phyloP scores from a whole-genome alignment of 2,329 filamentous ascomycete genomes.

The Cercospora berteroae region DNA sequence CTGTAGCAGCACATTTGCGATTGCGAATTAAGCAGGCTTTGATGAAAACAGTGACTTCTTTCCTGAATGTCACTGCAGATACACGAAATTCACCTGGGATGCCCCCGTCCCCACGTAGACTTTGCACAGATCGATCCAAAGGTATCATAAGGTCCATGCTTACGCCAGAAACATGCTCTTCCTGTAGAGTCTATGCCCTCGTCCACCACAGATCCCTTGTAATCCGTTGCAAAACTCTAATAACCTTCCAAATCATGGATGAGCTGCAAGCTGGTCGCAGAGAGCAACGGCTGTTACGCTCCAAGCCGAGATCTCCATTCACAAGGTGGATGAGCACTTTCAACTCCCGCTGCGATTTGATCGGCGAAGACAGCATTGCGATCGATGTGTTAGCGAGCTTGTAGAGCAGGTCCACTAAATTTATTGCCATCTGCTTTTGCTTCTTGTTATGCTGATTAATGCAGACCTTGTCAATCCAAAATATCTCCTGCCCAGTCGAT shows the following conservation, averaged over 20 bases:
- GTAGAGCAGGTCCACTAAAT: not conserved
- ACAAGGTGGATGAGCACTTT: not conserved
- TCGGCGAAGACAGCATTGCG: not conserved
- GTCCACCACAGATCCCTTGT: not conserved
- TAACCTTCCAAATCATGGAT: not conserved
- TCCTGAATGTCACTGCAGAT: too few species aligned
- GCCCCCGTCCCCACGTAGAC: too few species aligned
- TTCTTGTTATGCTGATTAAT: not conserved
- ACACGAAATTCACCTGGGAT: too few species aligned
- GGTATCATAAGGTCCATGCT: too few species aligned
- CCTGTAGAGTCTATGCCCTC: too few species aligned
- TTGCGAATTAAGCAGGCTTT: not conserved
- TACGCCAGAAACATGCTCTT: too few species aligned
- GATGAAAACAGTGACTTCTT: too few species aligned
- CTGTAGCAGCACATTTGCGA: not conserved
- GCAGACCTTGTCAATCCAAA: not conserved
- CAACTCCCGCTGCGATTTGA: not conserved
- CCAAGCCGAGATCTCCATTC: not conserved
- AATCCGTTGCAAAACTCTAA: not conserved
- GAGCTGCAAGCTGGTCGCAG: not conserved
- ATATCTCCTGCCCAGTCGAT: not conserved
- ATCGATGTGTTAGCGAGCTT: not conserved
- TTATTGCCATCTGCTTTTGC: not conserved
- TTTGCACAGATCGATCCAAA: too few species aligned
- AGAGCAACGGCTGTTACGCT: not conserved